phyloP scores from a whole-genome alignment of 2,329 filamentous ascomycete genomes.

The Phyllosticta citribraziliensis region DNA sequence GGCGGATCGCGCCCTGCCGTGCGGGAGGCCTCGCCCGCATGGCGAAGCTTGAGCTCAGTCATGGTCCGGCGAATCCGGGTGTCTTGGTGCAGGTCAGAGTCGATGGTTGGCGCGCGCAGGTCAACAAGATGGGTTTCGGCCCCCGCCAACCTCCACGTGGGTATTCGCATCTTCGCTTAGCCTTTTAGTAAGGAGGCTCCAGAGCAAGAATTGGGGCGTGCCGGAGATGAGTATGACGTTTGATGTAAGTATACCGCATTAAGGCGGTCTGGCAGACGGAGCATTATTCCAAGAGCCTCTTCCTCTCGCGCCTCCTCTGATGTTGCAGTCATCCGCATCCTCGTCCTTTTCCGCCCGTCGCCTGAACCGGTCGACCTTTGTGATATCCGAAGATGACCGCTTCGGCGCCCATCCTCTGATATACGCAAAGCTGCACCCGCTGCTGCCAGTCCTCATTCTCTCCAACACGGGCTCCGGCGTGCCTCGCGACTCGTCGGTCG shows the following conservation, averaged over 20 bases:
- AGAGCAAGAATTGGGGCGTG: neutral
- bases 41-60: neutral
- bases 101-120: neutral
- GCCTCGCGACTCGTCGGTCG: slow-evolving; percentile 18
- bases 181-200: neutral
- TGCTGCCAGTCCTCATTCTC: slow-evolving; percentile 26
- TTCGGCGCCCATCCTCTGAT: slow-evolving; percentile 37
- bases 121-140: neutral
- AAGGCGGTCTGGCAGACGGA: neutral
- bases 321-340: neutral
- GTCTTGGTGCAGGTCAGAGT: neutral
- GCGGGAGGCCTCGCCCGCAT: neutral
- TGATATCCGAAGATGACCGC: slow-evolving; percentile 35
- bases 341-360: slow-evolving; percentile 26
- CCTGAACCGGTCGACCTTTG: slow-evolving; percentile 36
- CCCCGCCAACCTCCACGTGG: neutral
- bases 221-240: neutral
- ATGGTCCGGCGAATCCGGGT: neutral
- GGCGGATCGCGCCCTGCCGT: neutral
- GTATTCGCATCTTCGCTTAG: neutral
- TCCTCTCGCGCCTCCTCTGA: neutral
- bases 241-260: neutral
- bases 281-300: neutral
- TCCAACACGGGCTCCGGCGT: slow-evolving; percentile 39
- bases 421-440: slow-evolving; percentile 34